Percentiles rank a stretch among this genome's conserved stretches.
These are phyloP conservation scores for Cryptococcus sp. DNA, from an alignment of 1,284 basidiomycete genomes.

Conservation along the genomic window DNA sequence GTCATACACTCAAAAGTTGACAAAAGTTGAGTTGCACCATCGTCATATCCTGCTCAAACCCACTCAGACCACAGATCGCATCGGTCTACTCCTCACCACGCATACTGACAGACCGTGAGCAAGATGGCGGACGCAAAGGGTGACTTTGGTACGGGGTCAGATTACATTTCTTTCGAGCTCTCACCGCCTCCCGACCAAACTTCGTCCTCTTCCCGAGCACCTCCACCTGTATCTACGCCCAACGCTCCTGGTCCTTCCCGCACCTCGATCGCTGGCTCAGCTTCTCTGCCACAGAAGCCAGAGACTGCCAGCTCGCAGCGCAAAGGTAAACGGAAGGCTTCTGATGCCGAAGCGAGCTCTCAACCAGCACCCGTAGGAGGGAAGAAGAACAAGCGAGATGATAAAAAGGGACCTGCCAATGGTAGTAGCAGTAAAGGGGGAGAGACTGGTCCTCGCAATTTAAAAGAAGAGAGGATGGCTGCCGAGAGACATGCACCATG, in stretches of 20 bases:
- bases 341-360: constrained; percentile 3
- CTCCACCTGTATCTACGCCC: constrained; percentile 3
- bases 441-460: constrained; percentile 57
- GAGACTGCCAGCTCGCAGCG: background rate
- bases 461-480: constrained; percentile 63
- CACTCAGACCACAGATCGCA: background rate
- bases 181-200: constrained; percentile 6
- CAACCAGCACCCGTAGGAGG: constrained; percentile 3
- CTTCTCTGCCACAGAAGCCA: constrained; percentile 9
- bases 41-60: background rate
- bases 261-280: background rate
- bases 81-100: background rate
- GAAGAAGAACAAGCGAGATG: constrained; percentile 15
- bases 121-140: background rate
- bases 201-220: background rate
- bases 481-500: constrained; percentile 72
- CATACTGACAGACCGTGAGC: background rate
- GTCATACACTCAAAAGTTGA: no score
- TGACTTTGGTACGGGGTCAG: constrained; percentile 48
- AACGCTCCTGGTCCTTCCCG: constrained; percentile 18
- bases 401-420: constrained; percentile 29
- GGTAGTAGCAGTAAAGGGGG: constrained; percentile 42
- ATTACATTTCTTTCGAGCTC: constrained; percentile 63
- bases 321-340: constrained; percentile 16
- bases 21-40: constrained; percentile 3